Conservation (phyloP, 2,329 filamentous ascomycete species). For the Pestalotiopsis sp. region DNA sequence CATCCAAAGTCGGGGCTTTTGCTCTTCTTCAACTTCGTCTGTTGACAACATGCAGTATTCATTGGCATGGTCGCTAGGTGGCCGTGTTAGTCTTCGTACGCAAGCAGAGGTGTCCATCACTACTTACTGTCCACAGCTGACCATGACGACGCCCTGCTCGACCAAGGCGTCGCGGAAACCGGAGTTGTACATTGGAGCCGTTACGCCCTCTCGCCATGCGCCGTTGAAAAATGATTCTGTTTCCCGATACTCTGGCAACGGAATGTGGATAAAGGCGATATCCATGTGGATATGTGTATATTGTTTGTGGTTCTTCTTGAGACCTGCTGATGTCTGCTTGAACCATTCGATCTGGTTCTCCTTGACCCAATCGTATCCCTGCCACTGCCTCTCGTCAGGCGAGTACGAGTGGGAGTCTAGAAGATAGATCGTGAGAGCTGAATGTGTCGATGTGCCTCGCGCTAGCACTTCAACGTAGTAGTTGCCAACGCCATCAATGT, state of each 20-base stretch:
- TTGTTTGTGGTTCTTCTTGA: slow-evolving; percentile 78
- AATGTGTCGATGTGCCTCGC: slow-evolving; percentile 78
- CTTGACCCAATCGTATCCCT: slow-evolving; percentile 98
- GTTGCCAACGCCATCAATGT: slow-evolving; percentile 90
- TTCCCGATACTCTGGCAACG: slow-evolving; percentile 83
- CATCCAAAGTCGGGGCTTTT: slow-evolving; percentile 86
- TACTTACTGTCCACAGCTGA: slow-evolving; percentile 87
- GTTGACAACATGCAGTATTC: slow-evolving; percentile 85
- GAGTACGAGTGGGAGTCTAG: slow-evolving; percentile 93
- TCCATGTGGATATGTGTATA: slow-evolving; percentile 95
- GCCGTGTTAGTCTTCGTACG: not conserved
- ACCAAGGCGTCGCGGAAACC: slow-evolving; percentile 91
- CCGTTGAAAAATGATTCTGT: slow-evolving; percentile 65
- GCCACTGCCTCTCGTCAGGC: slow-evolving; percentile 82
- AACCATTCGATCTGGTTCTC: slow-evolving; percentile 96
- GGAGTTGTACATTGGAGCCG: slow-evolving; percentile 86
- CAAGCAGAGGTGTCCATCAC: slow-evolving; percentile 15
- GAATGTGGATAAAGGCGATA: slow-evolving; percentile 96
- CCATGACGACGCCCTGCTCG: slow-evolving; percentile 81
- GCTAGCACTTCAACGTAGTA: slow-evolving; percentile 91
- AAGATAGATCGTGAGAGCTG: slow-evolving; percentile 91
- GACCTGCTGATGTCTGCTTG: slow-evolving; percentile 69
- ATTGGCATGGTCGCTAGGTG: slow-evolving; percentile 82
- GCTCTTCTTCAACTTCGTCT: slow-evolving; percentile 41
- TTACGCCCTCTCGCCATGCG: slow-evolving; percentile 79